These are phyloP conservation scores for Amesomyces nigricolor DNA, from an alignment of 2,329 filamentous ascomycete genomes.

Conservation along the genomic window DNA sequence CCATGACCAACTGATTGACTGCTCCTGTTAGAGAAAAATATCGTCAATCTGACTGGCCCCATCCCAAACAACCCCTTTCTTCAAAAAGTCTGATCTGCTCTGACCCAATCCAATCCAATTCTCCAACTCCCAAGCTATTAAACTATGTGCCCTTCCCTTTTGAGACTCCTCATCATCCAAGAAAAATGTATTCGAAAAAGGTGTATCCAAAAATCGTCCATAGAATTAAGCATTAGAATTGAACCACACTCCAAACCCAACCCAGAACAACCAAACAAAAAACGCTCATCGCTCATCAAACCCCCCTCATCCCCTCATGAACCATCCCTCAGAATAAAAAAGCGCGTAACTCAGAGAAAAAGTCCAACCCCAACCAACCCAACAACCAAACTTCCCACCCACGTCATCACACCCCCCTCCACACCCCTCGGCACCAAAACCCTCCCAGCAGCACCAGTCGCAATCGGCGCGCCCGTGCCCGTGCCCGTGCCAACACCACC, in stretches of 20 bases:
- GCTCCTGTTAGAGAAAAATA: no score
- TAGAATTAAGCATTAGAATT: conserved; percentile 11
- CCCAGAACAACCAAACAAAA: neutral
- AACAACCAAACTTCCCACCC: neutral
- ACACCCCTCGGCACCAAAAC: neutral
- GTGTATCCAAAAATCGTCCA: neutral
- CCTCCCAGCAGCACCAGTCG: conserved; percentile 1
- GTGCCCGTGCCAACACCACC: neutral
- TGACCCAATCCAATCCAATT: neutral
- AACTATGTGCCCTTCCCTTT: conserved; percentile 6
- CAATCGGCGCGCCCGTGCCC: neutral
- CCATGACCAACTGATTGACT: no score
- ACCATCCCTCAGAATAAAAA: neutral
- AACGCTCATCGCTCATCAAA: no score
- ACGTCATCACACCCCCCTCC: neutral
- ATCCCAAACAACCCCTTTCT: no score
- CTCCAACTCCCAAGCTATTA: conserved; percentile 1
- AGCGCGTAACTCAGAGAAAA: neutral
- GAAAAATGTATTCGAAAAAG: neutral
- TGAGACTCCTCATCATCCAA: neutral
- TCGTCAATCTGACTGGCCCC: no score
- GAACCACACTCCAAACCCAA: neutral
- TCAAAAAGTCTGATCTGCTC: neutral
- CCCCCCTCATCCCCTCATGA: neutral
- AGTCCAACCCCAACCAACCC: neutral